Conservation (phyloP, 2,329 filamentous ascomycete species). For the Alternaria sp. region DNA sequence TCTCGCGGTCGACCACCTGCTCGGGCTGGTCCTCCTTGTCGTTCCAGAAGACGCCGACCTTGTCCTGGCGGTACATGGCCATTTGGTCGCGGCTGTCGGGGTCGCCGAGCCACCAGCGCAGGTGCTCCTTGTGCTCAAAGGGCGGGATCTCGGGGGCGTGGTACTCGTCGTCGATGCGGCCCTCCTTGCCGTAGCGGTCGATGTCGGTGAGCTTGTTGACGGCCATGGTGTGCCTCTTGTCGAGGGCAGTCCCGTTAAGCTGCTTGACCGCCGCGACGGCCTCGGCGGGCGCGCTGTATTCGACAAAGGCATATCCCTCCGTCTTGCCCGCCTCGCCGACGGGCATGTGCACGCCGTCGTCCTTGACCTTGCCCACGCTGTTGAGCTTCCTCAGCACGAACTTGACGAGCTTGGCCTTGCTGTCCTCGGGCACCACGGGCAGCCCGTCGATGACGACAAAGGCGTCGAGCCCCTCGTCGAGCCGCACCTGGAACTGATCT, state of each 20-base stretch:
- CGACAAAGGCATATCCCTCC: constrained; percentile 93
- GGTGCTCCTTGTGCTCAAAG: constrained; percentile 91
- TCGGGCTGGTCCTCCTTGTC: constrained; percentile 93
- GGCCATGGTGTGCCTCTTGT: constrained; percentile 93
- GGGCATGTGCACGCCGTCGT: constrained; percentile 93
- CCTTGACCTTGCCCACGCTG: constrained; percentile 80
- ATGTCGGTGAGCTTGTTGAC: constrained; percentile 99
- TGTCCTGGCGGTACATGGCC: constrained; percentile 89
- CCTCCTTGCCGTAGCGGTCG: constrained; percentile 93
- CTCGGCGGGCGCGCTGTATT: constrained; percentile 90
- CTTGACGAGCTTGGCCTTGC: constrained; percentile 93
- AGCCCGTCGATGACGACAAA: constrained; percentile 97
- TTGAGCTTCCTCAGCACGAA: constrained; percentile 94
- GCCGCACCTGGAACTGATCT: constrained; percentile 93
- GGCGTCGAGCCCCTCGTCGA: constrained; percentile 94
- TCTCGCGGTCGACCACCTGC: constrained; percentile 84
- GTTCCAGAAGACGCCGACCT: constrained; percentile 97
- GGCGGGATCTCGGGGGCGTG: constrained; percentile 78
- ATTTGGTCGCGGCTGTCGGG: constrained; percentile 92
- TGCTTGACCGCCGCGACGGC: constrained; percentile 87
- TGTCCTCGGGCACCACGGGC: constrained; percentile 85
- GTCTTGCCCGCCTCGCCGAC: constrained; percentile 86
- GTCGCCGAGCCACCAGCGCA: constrained; percentile 92
- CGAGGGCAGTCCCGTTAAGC: constrained; percentile 84
- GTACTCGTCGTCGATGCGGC: constrained; percentile 91